These are phyloP conservation scores for Pseudoneurospora amorphoporcata DNA, from an alignment of 495 filamentous ascomycete species.

Conservation along the genomic window DNA sequence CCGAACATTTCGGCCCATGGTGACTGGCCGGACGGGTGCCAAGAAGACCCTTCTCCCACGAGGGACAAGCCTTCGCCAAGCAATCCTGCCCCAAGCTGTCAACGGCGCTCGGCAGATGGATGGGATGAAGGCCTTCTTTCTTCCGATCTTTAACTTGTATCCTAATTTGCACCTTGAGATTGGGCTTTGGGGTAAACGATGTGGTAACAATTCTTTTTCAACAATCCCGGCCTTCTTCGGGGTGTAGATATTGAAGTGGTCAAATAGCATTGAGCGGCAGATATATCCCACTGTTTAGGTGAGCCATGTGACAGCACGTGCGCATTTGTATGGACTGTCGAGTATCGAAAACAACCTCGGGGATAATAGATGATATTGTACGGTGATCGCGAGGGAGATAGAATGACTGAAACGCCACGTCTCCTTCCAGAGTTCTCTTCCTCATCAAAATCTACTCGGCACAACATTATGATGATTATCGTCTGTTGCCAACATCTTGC, in stretches of 20 bases:
- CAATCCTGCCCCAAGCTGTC: neutral
- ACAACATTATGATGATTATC: neutral
- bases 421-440: neutral
- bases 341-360: neutral
- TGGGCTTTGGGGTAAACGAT: too few species aligned
- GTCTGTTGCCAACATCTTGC: neutral
- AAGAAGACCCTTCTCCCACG: constrained; percentile 8
- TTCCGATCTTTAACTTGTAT: neutral
- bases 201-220: neutral
- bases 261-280: neutral
- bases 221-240: neutral
- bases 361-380: neutral
- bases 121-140: neutral
- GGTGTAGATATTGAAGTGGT: neutral
- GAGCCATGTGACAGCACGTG: neutral
- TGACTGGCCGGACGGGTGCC: constrained; percentile 26
- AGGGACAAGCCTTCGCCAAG: constrained; percentile 20
- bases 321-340: neutral
- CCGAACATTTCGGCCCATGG: constrained; percentile 45
- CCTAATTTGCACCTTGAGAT: neutral
- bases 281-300: neutral
- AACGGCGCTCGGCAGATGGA: constrained; percentile 3
- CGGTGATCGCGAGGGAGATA: neutral
- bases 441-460: neutral
- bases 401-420: too few species aligned